A percentile compares a stretch with the other conserved stretches of the same genome.
Evolutionary conservation across 768 basidiomycete genomes (phyloP).

Genomic region (Pleurotus eryngii): DNA sequence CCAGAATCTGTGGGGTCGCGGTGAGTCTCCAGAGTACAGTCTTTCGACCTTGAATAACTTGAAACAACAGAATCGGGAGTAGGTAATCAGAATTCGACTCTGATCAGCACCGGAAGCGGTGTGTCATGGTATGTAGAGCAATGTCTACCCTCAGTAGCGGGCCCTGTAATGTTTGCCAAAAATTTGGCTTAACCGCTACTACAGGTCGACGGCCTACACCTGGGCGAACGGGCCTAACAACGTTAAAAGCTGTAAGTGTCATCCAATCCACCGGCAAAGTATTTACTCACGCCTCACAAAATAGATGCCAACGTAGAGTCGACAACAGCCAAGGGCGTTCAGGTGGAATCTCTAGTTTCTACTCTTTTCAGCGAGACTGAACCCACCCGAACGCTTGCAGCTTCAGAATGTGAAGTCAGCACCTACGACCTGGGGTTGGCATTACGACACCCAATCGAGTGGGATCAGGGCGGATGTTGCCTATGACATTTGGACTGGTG

Average conservation of each 20-base stretch:
- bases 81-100: conserved; percentile 46
- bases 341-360: conserved; percentile 23
- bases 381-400: conserved; percentile 17
- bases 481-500: conserved; percentile 56
- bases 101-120: conserved; percentile 33
- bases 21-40: too few species aligned
- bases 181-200: too few species aligned
- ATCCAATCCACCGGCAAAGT: not conserved
- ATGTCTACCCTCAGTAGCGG: too few species aligned
- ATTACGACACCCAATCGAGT: conserved; percentile 37
- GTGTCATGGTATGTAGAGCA: too few species aligned
- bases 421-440: conserved; percentile 52
- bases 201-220: conserved; percentile 39
- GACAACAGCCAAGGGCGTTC: conserved; percentile 44
- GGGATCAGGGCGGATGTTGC: conserved; percentile 55
- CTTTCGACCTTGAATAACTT: too few species aligned
- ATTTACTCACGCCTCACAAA: not conserved
- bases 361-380: too few species aligned
- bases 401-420: conserved; percentile 38
- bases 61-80: too few species aligned
- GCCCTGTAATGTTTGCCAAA: too few species aligned
- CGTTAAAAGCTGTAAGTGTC: conserved; percentile 52
- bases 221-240: conserved; percentile 49
- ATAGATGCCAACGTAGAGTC: conserved; percentile 50
- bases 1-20: conserved; percentile 54